Evolutionary conservation across 495 filamentous ascomycete genomes (phyloP), one percentile per base, ranked within the genome.

Genomic region (Podospora pseudopauciseta): DNA sequence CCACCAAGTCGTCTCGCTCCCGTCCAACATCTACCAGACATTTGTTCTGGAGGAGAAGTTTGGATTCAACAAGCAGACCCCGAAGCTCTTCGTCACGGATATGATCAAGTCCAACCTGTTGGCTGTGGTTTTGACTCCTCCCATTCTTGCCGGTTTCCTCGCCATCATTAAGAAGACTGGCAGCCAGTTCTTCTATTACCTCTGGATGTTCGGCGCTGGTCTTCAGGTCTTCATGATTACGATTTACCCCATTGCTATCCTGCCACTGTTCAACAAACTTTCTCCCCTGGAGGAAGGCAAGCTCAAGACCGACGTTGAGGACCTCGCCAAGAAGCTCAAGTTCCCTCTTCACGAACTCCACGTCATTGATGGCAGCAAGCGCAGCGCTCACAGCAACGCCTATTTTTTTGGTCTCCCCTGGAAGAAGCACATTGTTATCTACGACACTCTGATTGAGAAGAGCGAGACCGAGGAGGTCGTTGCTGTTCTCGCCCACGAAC

Each of bases 361-460:
- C 73, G 94, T 97, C 71, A 99, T 99, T 73, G 95, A 99, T 76
- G 96, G 95, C 34, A 97, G 93, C 84, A 97, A 97, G 86, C 89
- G 95, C 70, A 94, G 91, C 73, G 93, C 95, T 32, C 95, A 99
- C 81, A 96, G 91, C 82, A 99, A 99, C 75, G 95, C 95, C 59
- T 99, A 98, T 80, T 99, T 99, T 81, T 97, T 95, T 70, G 95
- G 95, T 64, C 85, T 99, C 65, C 95, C 95, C 6, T 98, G 95
- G 94, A 97, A 97, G 86, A 99, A 99, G 86, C 95, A 97, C 82
- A 99, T 99, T 80, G 95, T 99, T 72, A 96, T 99, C 76, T 99
- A 96, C 73, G 95, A 99, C 75, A 99, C 95, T 13, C 79, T 99
- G 70, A 93, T 99, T 64, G 94, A 97, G 79, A 96, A 98, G 84